Evolutionary conservation across 2,329 filamentous ascomycete genomes (phyloP).

Genomic region (Fonsecaea monophora): DNA sequence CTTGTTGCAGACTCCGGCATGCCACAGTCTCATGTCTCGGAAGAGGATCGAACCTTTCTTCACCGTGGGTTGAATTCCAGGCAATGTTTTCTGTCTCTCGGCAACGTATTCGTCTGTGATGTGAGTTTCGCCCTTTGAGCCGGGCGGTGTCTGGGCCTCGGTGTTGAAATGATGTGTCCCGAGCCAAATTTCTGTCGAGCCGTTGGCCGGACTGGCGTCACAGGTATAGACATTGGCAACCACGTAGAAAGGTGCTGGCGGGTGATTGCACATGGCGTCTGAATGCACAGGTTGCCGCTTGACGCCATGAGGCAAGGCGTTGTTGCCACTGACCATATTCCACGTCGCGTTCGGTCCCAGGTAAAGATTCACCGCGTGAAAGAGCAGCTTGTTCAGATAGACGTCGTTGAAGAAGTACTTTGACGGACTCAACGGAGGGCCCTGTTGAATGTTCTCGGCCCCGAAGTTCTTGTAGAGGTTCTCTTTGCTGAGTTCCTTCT

Average conservation of each 20-base stretch:
- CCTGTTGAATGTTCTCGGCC: slow-evolving; percentile 51
- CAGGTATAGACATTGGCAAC: slow-evolving; percentile 57
- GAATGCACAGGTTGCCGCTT: slow-evolving; percentile 51
- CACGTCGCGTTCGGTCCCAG: slow-evolving; percentile 44
- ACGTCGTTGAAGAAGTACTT: slow-evolving; percentile 38
- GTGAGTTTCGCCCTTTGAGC: slow-evolving; percentile 35
- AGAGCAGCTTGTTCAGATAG: slow-evolving; percentile 48
- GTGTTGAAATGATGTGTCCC: slow-evolving; percentile 55
- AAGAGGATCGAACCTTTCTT: slow-evolving; percentile 62
- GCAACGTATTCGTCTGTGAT: slow-evolving; percentile 47
- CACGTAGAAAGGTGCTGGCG: slow-evolving; percentile 53
- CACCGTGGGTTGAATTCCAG: slow-evolving; percentile 50
- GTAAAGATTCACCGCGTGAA: slow-evolving; percentile 43
- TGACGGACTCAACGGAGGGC: slow-evolving; percentile 28
- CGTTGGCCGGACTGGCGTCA: slow-evolving; percentile 54
- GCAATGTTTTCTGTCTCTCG: slow-evolving; percentile 42
- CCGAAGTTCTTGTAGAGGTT: slow-evolving; percentile 41
- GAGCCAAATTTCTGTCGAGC: slow-evolving; percentile 59
- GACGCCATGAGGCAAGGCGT: slow-evolving; percentile 48
- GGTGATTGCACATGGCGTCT: slow-evolving; percentile 56
- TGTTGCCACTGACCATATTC: slow-evolving; percentile 43
- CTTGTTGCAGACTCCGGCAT: slow-evolving; percentile 67
- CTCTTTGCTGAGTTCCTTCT: slow-evolving; percentile 41
- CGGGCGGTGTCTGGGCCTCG: slow-evolving; percentile 39
- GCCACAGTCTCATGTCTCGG: slow-evolving; percentile 67